Percentiles rank a stretch among this genome's conserved stretches.
phyloP scores from a whole-genome alignment of 1,139 yeast genomes.

The Ogataea hybrid region DNA sequence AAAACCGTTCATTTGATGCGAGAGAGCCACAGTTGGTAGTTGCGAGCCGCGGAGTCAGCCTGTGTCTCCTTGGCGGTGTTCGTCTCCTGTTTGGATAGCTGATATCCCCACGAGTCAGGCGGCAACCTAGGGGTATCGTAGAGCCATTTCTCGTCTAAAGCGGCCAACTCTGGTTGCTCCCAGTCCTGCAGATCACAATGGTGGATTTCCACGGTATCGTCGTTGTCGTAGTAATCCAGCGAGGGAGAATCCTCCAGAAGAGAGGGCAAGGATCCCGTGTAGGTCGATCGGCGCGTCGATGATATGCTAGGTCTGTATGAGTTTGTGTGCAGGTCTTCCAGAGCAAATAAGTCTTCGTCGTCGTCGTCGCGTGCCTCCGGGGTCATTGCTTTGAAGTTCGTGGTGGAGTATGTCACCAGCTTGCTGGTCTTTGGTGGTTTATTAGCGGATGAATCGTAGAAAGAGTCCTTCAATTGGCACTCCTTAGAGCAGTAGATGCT shows the following conservation, averaged over 20 bases:
- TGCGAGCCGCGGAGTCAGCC: constrained; percentile 12
- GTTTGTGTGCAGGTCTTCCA: constrained; percentile 21
- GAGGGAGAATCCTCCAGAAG: constrained; percentile 18
- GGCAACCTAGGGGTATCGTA: constrained; percentile 16
- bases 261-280: constrained; percentile 21
- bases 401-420: constrained; percentile 20
- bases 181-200: constrained; percentile 12
- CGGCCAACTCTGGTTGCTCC: constrained; percentile 7
- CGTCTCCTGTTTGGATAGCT: constrained; percentile 15
- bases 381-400: constrained; percentile 2
- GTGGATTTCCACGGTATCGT: constrained; percentile 14
- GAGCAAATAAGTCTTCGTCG: constrained; percentile 19
- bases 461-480: constrained; percentile 20
- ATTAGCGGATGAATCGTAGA: constrained; percentile 5
- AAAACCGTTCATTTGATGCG: constrained; percentile 7
- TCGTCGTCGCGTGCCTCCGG: constrained; percentile 7
- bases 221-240: constrained; percentile 15
- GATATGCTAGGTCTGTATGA: constrained; percentile 8
- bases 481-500: constrained; percentile 21
- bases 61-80: constrained; percentile 1
- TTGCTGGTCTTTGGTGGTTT: constrained; percentile 10
- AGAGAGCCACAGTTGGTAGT: constrained; percentile 15
- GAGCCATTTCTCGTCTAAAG: constrained; percentile 13
- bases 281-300: constrained; percentile 14
- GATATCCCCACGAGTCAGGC: constrained; percentile 16